Base-by-base conservation (phyloP, 768 basidiomycete genomes). In the Daedalea quercina region DNA sequence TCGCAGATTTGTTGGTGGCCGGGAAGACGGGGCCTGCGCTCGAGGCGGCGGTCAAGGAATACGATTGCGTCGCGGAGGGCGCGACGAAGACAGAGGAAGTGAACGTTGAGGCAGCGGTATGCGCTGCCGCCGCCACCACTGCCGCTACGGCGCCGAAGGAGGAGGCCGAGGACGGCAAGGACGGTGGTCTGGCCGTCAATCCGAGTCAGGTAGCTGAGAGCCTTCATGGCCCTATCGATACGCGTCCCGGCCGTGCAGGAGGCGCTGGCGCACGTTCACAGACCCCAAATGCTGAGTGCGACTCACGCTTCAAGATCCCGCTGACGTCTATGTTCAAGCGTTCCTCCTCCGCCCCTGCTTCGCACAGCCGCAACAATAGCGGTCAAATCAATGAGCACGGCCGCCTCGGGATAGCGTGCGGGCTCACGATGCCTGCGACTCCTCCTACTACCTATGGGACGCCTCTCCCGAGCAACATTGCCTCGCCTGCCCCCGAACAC, bases 311-410 rank as follows among this genome's bases (percentile, higher is more conserved):
- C 65, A 65, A 65, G 35, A 69, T 80, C 23, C 77, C 82, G 2
- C 75, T 84, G 25, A 81, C 82, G 3, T 74, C 81, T 47, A 79
- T 84, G 80, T 81, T 78, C 71, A 83, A 75, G 64, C 82, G 85
- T 49, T 80, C 81, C 11, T 69, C 78, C 3, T 85, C 84, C 34
- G 78, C 76, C 8, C 79, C 79, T 2, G 76, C 73, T 1, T 54
- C 65, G n/a, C 67, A 61, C 45, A 49, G 53, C 26, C 61, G 55
- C 23, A 45, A 43, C 41, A 31, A 33, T 23, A 28, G 37, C 50
- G 41, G 40, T 35, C 23, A 31, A 41, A 24, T 25, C 51, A 25
- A 44, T 48, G 15, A 42, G 52, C 44, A 8, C 23, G 19, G 45
- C 49, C 15, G 51, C 57, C 20, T 57, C 6, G 15, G 17, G 13